phyloP scores from a whole-genome alignment of 768 basidiomycete species.

The Boletus barrowsii region DNA sequence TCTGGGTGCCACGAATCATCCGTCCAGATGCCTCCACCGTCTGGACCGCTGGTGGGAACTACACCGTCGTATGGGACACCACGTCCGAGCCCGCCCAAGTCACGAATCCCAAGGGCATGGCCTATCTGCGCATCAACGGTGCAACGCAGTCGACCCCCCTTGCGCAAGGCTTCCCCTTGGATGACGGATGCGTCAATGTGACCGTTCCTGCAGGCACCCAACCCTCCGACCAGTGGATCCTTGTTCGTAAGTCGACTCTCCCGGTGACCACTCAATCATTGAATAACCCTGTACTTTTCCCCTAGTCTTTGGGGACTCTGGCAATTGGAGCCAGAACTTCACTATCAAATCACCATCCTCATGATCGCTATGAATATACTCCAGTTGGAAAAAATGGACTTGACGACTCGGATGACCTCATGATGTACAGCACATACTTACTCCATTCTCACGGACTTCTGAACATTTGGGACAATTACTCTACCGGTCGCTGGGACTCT shows the following conservation, averaged over 20 bases:
- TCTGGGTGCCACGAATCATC: conserved; percentile 44
- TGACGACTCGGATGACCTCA: conserved; percentile 11
- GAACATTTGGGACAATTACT: conserved; percentile 11
- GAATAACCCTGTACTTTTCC: not conserved
- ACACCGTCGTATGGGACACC: conserved; percentile 47
- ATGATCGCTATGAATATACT: conserved; percentile 15
- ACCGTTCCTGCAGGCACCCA: conserved; percentile 36
- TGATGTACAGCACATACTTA: conserved; percentile 9
- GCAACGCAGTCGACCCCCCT: conserved; percentile 35
- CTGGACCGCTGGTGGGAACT: conserved; percentile 41
- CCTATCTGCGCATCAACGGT: conserved; percentile 39
- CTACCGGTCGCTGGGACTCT: not conserved
- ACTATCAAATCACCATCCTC: conserved; percentile 34
- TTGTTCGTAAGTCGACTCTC: conserved; percentile 39
- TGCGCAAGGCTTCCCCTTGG: conserved; percentile 37
- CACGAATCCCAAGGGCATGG: conserved; percentile 43
- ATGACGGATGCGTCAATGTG: conserved; percentile 35
- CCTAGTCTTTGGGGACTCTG: conserved; percentile 54
- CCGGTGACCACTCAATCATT: not conserved
- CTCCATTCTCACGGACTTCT: conserved; percentile 5
- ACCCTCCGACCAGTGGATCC: conserved; percentile 39
- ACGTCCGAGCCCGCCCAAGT: conserved; percentile 42
- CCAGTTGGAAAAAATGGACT: not conserved
- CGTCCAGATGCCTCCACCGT: conserved; percentile 34
- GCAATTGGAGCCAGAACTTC: conserved; percentile 45